phyloP scores from a whole-genome alignment of 495 filamentous ascomycete species.

The Lasiosphaeria ovina region DNA sequence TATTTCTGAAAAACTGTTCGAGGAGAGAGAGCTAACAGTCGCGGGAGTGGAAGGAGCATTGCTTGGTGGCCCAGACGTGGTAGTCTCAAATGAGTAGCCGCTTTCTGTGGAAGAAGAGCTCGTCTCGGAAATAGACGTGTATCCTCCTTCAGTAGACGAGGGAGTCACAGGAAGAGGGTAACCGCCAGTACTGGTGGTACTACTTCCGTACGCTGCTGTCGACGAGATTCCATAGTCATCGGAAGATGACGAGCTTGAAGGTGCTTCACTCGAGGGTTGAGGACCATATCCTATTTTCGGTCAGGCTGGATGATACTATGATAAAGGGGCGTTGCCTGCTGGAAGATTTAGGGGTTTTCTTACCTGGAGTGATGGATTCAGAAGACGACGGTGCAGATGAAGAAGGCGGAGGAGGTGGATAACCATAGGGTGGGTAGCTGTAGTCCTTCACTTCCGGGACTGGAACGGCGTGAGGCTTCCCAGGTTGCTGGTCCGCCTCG shows the following conservation, averaged over 20 bases:
- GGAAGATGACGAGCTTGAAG: slow-evolving; percentile 9
- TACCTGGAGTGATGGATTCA: not conserved
- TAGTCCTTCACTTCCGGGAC: slow-evolving; percentile 32
- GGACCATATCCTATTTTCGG: slow-evolving; percentile 11
- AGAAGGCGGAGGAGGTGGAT: slow-evolving; percentile 39
- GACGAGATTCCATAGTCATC: slow-evolving; percentile 14
- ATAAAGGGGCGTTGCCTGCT: too few relatives aligned
- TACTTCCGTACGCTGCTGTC: slow-evolving; percentile 13
- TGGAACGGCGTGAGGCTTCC: slow-evolving; percentile 20
- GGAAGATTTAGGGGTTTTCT: too few relatives aligned
- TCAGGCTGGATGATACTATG: slow-evolving; percentile 5
- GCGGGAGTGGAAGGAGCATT: not conserved
- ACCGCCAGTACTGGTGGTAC: slow-evolving; percentile 7
- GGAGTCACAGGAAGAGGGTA: not conserved
- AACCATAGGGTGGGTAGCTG: slow-evolving; percentile 43
- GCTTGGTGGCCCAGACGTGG: not conserved
- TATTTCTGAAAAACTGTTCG: slow-evolving; percentile 1
- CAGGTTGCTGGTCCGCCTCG: slow-evolving; percentile 23
- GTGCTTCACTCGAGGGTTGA: slow-evolving; percentile 11
- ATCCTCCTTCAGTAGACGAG: slow-evolving; percentile 2
- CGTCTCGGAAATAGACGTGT: slow-evolving; percentile 2
- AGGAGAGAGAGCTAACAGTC: not conserved
- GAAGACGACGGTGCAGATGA: slow-evolving; percentile 25
- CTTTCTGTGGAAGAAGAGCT: slow-evolving; percentile 6
- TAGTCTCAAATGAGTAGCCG: not conserved